phyloP scores from a whole-genome alignment of 2,329 filamentous ascomycete genomes.

The Fusarium sp. region DNA sequence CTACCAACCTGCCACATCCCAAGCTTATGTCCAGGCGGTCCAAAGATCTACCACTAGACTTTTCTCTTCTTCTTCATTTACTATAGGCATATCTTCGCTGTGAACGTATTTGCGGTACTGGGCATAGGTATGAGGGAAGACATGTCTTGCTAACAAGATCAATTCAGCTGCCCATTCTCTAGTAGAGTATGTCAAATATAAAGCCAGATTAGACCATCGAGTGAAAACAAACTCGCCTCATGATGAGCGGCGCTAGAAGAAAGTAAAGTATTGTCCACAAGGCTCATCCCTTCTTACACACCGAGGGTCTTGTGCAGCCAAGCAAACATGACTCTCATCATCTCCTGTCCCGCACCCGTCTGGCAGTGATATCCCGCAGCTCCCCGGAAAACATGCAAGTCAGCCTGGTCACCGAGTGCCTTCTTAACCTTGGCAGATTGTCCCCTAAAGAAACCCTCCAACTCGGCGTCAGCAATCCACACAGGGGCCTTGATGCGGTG shows the following conservation, averaged over 20 bases:
- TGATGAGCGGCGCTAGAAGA: neutral
- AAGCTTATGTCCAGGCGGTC: neutral
- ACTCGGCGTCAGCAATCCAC: slow-evolving; percentile 27
- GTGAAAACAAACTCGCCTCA: neutral
- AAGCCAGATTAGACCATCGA: neutral
- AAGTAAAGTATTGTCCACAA: neutral
- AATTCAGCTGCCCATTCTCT: neutral
- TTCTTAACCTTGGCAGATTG: neutral
- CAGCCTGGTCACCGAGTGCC: neutral
- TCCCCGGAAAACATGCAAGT: neutral
- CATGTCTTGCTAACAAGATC: neutral
- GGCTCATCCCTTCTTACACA: neutral
- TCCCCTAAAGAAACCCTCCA: slow-evolving; percentile 28
- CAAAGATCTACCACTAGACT: neutral
- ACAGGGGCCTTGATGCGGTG: slow-evolving; percentile 39
- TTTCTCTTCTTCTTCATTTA: neutral
- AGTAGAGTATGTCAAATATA: neutral
- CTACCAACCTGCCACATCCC: neutral
- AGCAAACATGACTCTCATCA: slow-evolving; percentile 3
- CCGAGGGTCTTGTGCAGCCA: neutral
- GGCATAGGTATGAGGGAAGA: neutral
- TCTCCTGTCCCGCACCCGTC: neutral
- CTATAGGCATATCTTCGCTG: neutral
- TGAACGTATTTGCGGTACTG: neutral
- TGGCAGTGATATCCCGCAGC: neutral